Percentiles rank a stretch among this genome's conserved stretches.
phyloP scores from a whole-genome alignment of 2,329 filamentous ascomycete genomes.

The Colletotrichum costaricense region DNA sequence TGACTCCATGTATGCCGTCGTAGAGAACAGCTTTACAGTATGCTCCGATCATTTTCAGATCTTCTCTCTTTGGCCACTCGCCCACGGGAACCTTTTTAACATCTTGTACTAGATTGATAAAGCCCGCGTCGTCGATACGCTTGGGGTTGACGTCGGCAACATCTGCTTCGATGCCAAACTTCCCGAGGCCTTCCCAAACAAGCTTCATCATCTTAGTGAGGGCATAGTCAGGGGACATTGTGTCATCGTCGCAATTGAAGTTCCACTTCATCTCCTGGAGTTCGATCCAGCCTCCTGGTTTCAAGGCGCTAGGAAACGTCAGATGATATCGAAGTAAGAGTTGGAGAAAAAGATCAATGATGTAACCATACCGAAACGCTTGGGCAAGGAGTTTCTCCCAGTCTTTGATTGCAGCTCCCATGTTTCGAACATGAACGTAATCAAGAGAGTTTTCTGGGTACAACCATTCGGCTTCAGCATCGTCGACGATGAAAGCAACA shows the following conservation, averaged over 20 bases:
- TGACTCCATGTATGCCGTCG: slow-evolving; percentile 47
- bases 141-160: slow-evolving; percentile 59
- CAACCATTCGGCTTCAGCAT: slow-evolving; percentile 52
- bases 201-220: slow-evolving; percentile 50
- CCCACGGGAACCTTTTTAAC: slow-evolving; percentile 62
- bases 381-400: slow-evolving; percentile 55
- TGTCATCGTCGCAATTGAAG: slow-evolving; percentile 54
- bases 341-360: background rate
- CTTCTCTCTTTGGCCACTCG: slow-evolving; percentile 62
- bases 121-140: slow-evolving; percentile 60
- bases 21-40: slow-evolving; percentile 37
- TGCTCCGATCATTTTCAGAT: slow-evolving; percentile 48
- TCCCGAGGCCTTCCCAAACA: slow-evolving; percentile 62
- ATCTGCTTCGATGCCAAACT: slow-evolving; percentile 59
- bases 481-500: slow-evolving; percentile 58
- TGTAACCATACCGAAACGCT: slow-evolving; percentile 48
- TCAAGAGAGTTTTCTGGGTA: slow-evolving; percentile 54
- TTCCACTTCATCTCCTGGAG: slow-evolving; percentile 54
- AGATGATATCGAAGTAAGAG: background rate
- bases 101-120: slow-evolving; percentile 51
- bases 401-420: slow-evolving; percentile 48
- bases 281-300: slow-evolving; percentile 57
- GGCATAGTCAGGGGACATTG: slow-evolving; percentile 40
- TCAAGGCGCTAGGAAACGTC: slow-evolving; percentile 40
- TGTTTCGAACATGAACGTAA: slow-evolving; percentile 51